Percentiles rank a stretch among this genome's conserved stretches.
These are phyloP conservation scores for Trypanosoma vivax DNA, from an alignment of 208 protist species.

Conservation along the genomic window DNA sequence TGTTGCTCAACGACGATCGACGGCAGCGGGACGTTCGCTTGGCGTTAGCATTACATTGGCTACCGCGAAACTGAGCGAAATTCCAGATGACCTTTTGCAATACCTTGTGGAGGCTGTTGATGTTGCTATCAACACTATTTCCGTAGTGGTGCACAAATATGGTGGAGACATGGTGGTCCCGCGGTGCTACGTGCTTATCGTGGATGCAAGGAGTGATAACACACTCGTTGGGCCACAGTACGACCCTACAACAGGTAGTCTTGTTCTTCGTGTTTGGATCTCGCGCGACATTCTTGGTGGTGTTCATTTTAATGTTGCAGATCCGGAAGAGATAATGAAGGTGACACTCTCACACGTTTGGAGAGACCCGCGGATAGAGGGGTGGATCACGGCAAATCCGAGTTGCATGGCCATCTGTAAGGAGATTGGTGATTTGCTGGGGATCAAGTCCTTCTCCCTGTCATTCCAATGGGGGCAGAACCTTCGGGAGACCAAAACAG, in stretches of 20 bases:
- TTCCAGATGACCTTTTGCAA: slow-evolving; percentile 64
- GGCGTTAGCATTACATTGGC: slow-evolving; percentile 64
- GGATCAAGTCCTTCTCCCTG: slow-evolving; percentile 28
- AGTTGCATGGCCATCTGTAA: slow-evolving; percentile 36
- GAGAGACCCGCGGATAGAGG: slow-evolving; percentile 79
- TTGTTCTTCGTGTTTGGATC: slow-evolving; percentile 54
- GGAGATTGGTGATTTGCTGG: slow-evolving; percentile 44
- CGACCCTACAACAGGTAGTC: slow-evolving; percentile 51
- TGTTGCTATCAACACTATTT: slow-evolving; percentile 47
- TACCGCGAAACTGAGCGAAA: slow-evolving; percentile 31
- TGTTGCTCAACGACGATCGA: slow-evolving; percentile 38
- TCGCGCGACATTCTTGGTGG: slow-evolving; percentile 32
- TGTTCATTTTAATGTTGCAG: slow-evolving; percentile 52
- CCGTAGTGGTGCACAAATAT: slow-evolving; percentile 38
- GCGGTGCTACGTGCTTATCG: slow-evolving; percentile 48
- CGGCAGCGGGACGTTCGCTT: slow-evolving; percentile 34
- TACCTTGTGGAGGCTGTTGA: slow-evolving; percentile 80
- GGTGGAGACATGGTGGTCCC: slow-evolving; percentile 35
- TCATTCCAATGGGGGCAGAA: slow-evolving; percentile 71
- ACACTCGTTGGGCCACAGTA: slow-evolving; percentile 36
- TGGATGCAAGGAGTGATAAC: slow-evolving; percentile 23
- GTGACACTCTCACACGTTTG: slow-evolving; percentile 75
- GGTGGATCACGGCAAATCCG: slow-evolving; percentile 59
- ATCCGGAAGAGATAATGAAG: slow-evolving; percentile 44
- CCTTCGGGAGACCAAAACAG: slow-evolving; percentile 36